Conservation (phyloP, 768 basidiomycete genomes). For the Russula olivacea region DNA sequence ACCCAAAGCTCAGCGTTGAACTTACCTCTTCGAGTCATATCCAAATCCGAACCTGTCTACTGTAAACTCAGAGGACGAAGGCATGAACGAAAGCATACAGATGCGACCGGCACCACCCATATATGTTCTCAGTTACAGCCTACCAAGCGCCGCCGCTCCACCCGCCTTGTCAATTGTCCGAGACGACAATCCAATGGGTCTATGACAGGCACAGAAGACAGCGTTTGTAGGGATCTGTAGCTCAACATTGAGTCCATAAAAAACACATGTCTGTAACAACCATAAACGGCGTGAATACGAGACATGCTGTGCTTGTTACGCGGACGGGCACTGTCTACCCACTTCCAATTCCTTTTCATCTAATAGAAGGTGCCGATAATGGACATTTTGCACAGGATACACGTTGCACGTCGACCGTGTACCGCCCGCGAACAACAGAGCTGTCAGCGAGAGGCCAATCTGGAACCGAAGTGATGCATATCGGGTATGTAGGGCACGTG, state of each 20-base stretch:
- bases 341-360: not conserved
- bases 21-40: not conserved
- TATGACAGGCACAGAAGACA: not conserved
- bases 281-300: not conserved
- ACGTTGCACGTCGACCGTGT: constrained; percentile 36
- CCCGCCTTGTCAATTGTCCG: constrained; percentile 1
- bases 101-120: constrained; percentile 26
- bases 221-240: not conserved
- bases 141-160: constrained; percentile 6
- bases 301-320: not conserved
- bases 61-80: not conserved
- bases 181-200: not conserved
- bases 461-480: constrained; percentile 36
- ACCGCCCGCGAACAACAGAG: constrained; percentile 37
- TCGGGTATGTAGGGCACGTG: constrained; percentile 7
- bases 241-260: not conserved
- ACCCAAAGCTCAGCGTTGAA: not conserved
- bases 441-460: constrained; percentile 40
- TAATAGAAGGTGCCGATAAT: not conserved
- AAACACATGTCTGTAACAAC: constrained; percentile 2
- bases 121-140: constrained; percentile 3
- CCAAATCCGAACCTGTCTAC: not conserved
- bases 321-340: not conserved
- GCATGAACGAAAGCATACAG: not conserved
- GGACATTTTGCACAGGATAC: not conserved